phyloP scores from a whole-genome alignment of 2,329 filamentous ascomycete species.

The Clonostachys byssicola region DNA sequence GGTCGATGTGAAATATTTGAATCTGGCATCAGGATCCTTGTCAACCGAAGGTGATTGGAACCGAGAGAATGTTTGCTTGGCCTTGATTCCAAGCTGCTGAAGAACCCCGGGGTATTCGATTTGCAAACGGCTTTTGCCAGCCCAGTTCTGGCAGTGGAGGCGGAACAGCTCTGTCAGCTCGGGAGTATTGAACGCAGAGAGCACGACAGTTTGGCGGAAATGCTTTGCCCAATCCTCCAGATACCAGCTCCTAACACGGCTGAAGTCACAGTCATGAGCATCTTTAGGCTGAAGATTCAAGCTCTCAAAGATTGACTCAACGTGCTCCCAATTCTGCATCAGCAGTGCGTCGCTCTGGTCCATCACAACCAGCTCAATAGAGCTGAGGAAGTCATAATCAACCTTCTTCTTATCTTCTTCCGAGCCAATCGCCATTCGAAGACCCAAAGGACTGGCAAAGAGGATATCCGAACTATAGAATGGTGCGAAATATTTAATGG shows the following conservation, averaged over 20 bases:
- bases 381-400: conserved; percentile 89
- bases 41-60: conserved; percentile 69
- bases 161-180: conserved; percentile 80
- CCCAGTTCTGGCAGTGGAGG: conserved; percentile 72
- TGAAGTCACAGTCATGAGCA: conserved; percentile 89
- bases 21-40: conserved; percentile 80
- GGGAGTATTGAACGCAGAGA: conserved; percentile 81
- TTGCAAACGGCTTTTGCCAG: conserved; percentile 73
- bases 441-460: conserved; percentile 81
- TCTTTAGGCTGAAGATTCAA: conserved; percentile 88
- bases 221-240: conserved; percentile 79
- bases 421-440: conserved; percentile 86
- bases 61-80: conserved; percentile 85
- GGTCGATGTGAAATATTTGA: conserved; percentile 84
- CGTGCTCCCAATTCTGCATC: conserved; percentile 98
- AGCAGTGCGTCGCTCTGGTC: conserved; percentile 91
- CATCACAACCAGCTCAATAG: conserved; percentile 83
- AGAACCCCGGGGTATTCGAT: conserved; percentile 68
- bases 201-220: conserved; percentile 80
- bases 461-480: conserved; percentile 98
- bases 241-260: conserved; percentile 85
- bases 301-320: conserved; percentile 87
- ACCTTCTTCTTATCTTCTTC: conserved; percentile 57
- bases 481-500: conserved; percentile 87
- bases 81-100: conserved; percentile 65